Conservation (phyloP, 176 grass and related monocot species). For the Poa pratensis region DNA sequence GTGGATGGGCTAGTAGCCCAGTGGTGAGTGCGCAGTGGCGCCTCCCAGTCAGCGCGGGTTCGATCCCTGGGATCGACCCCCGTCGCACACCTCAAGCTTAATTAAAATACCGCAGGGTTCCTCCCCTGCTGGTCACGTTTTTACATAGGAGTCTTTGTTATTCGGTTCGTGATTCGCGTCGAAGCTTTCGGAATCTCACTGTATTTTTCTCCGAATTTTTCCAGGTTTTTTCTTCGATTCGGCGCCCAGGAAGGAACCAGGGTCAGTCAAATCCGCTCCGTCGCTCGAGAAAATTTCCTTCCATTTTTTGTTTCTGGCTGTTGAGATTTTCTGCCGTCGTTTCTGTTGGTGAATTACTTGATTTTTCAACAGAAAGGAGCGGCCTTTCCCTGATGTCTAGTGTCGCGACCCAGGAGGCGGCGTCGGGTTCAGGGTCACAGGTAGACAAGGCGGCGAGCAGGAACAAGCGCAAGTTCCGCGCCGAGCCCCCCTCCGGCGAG, state of each 20-base stretch:
- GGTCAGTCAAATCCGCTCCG: slow-evolving; percentile 42
- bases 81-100: too few relatives aligned
- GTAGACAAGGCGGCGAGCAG: slow-evolving; percentile 65
- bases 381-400: slow-evolving; percentile 35
- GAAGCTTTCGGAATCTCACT: slow-evolving; percentile 14
- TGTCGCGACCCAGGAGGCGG: slow-evolving; percentile 31
- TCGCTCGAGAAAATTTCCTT: slow-evolving; percentile 1
- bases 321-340: neutral
- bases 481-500: slow-evolving; percentile 69
- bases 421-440: slow-evolving; percentile 45
- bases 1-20: too few relatives aligned
- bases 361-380: neutral
- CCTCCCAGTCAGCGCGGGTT: too few relatives aligned
- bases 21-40: too few relatives aligned
- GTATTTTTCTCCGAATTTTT: slow-evolving; percentile 33
- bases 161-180: slow-evolving; percentile 28
- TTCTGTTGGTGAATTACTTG: slow-evolving; percentile 5
- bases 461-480: slow-evolving; percentile 94
- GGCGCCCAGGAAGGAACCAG: slow-evolving; percentile 13
- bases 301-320: neutral
- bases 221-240: slow-evolving; percentile 35
- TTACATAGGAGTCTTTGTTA: neutral
- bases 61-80: too few relatives aligned
- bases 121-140: too few relatives aligned
- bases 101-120: too few relatives aligned